These are phyloP conservation scores for Cenchrus purpureus DNA, from an alignment of 176 grass and related monocot genomes.

Conservation along the genomic window DNA sequence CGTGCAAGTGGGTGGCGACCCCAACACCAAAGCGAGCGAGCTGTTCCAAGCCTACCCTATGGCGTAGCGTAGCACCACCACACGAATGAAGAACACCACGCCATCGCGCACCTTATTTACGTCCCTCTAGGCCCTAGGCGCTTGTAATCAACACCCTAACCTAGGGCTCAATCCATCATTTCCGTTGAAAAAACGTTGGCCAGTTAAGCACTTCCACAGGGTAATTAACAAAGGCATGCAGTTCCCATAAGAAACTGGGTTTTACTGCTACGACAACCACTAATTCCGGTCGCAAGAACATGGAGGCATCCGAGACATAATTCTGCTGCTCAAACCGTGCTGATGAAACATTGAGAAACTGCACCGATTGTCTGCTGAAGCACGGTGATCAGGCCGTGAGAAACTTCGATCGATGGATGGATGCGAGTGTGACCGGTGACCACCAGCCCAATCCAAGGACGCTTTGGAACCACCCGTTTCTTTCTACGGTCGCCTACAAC, in stretches of 20 bases:
- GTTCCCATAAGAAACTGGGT: neutral
- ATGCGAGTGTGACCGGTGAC: neutral
- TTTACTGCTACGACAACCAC: neutral
- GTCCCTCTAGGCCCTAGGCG: slow-evolving; percentile 22
- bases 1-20: slow-evolving; percentile 24
- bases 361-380: neutral
- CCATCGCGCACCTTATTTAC: slow-evolving; percentile 39
- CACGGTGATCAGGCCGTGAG: neutral
- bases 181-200: slow-evolving; percentile 25
- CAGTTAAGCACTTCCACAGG: neutral
- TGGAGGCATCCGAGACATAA: neutral
- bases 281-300: neutral
- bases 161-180: slow-evolving; percentile 42
- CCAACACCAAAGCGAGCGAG: neutral
- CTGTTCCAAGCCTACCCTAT: neutral
- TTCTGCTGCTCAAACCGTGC: neutral
- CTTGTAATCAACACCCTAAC: slow-evolving; percentile 25
- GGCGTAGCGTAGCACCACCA: neutral
- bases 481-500: slow-evolving; percentile 30
- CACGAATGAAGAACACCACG: slow-evolving; percentile 22
- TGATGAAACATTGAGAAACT: neutral
- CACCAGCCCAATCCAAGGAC: neutral
- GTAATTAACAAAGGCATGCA: neutral
- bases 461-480: slow-evolving; percentile 36
- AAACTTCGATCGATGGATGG: slow-evolving; percentile 28